Percentiles rank a stretch among this genome's conserved stretches.
Conservation (phyloP, 2,329 filamentous ascomycete species). For the Trichothecium roseum region DNA sequence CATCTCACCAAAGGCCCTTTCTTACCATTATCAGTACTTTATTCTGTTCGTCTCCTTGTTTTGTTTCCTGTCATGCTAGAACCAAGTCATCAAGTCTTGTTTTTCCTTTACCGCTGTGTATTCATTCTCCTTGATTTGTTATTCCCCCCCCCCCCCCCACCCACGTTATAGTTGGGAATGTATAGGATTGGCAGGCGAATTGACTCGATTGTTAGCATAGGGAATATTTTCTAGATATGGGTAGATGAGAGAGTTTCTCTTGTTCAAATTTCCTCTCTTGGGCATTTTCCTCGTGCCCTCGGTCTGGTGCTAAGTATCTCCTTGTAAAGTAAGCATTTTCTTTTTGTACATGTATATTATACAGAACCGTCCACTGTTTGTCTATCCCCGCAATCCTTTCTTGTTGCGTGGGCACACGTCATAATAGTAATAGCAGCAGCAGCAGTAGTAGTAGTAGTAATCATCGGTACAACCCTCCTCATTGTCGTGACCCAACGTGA, state of each 20-base stretch:
- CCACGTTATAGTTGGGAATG: background rate
- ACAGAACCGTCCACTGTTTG: background rate
- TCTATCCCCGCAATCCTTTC: no score
- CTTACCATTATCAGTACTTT: background rate
- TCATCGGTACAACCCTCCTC: no score
- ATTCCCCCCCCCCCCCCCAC: background rate
- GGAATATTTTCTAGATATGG: conserved; percentile 3
- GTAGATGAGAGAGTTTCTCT: conserved; percentile 4
- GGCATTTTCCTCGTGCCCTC: background rate
- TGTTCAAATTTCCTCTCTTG: background rate
- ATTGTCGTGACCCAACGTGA: no score
- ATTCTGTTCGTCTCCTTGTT: conserved; percentile 1
- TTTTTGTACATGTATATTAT: conserved; percentile 2
- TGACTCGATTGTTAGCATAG: no score
- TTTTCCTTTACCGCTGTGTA: background rate
- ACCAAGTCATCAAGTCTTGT: background rate
- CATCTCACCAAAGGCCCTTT: background rate
- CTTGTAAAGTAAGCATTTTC: background rate
- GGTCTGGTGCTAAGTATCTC: background rate
- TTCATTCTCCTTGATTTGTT: conserved; percentile 1
- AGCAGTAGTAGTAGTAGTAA: no score
- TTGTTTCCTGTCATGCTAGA: conserved; percentile 3
- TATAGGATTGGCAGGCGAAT: background rate
- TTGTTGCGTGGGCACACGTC: no score
- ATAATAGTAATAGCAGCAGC: no score